phyloP scores from a whole-genome alignment of 1,284 basidiomycete species.

The Leccinum griseonigrum region DNA sequence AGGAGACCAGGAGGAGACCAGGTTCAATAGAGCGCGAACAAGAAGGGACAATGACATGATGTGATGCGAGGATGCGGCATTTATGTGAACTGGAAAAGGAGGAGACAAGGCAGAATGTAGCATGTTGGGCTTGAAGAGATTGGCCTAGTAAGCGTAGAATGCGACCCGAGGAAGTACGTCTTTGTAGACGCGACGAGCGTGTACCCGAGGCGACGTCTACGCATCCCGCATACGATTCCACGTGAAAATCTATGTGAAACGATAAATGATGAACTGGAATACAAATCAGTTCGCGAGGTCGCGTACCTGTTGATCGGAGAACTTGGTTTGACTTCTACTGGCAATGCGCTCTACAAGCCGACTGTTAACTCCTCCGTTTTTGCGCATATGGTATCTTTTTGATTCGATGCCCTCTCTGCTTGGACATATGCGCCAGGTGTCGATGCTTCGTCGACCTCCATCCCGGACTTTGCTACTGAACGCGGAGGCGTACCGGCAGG shows the following conservation, averaged over 20 bases:
- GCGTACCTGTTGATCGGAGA: constrained; percentile 60
- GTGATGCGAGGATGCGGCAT: constrained; percentile 48
- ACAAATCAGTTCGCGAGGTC: constrained; percentile 2
- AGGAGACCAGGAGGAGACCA: constrained; percentile 69
- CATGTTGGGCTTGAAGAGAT: constrained; percentile 56
- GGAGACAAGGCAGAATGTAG: constrained; percentile 73
- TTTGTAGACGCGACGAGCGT: constrained; percentile 66
- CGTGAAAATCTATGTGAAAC: constrained; percentile 55
- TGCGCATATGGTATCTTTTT: constrained; percentile 57
- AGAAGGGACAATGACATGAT: constrained; percentile 68
- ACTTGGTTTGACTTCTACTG: constrained; percentile 70
- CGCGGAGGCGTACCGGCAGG: constrained; percentile 30
- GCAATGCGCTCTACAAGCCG: constrained; percentile 67
- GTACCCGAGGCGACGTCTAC: constrained; percentile 72
- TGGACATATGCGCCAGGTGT: constrained; percentile 37
- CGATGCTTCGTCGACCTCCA: constrained; percentile 64
- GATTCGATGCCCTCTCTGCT: constrained; percentile 24
- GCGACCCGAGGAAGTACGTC: constrained; percentile 82
- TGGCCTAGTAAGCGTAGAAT: constrained; percentile 47
- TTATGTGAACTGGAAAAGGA: constrained; percentile 29
- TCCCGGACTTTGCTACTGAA: constrained; percentile 43
- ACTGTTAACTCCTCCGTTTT: constrained; percentile 70
- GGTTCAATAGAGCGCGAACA: constrained; percentile 61
- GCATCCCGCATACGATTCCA: constrained; percentile 64
- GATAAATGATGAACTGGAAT: background rate